Evolutionary conservation across 345 rosid species (phyloP).

Genomic region (Eucalyptus curtisii): DNA sequence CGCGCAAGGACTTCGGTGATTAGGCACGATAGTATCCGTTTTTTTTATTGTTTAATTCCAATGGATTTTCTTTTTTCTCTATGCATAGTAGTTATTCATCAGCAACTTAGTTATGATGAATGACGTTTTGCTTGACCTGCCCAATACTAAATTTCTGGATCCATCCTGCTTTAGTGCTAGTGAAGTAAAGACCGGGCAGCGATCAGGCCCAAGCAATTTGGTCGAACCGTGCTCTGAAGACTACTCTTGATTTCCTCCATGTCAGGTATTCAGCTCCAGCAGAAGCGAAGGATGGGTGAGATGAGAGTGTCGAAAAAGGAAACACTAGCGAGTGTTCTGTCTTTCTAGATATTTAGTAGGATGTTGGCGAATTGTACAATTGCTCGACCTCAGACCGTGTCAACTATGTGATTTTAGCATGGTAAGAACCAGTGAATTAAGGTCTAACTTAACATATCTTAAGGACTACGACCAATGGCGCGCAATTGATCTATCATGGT

Average conservation of each 20-base stretch:
- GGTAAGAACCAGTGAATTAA: not conserved
- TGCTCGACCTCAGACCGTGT: not conserved
- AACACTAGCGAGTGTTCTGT: not conserved
- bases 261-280: not conserved
- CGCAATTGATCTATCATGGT: not conserved
- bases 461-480: not conserved
- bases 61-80: not conserved
- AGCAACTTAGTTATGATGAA: not conserved
- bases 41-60: not conserved
- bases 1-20: not conserved
- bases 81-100: not conserved
- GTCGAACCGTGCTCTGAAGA: not conserved
- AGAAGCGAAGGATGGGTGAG: not conserved
- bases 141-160: not conserved
- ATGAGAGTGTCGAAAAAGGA: not conserved
- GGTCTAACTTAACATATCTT: not conserved
- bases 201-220: not conserved
- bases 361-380: not conserved
- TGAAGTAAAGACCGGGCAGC: not conserved
- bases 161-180: not conserved
- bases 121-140: not conserved
- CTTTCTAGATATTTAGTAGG: not conserved
- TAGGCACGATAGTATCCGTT: not conserved
- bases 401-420: not conserved
- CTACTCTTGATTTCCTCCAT: not conserved